phyloP scores from a whole-genome alignment of 768 basidiomycete species.

The Suillus cothurnatus region DNA sequence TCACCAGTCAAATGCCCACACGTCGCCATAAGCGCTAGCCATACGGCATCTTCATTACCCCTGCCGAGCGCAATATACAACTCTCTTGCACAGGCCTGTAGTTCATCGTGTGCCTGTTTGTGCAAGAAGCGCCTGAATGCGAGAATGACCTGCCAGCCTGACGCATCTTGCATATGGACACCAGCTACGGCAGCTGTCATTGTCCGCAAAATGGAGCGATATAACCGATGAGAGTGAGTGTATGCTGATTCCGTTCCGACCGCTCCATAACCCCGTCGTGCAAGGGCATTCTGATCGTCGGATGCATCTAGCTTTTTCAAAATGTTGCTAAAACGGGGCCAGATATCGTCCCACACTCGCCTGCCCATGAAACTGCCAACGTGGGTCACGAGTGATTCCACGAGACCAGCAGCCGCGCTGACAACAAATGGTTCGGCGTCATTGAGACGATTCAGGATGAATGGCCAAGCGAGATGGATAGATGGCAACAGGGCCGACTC shows the following conservation, averaged over 20 bases:
- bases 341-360: slow-evolving; percentile 88
- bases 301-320: slow-evolving; percentile 60
- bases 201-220: slow-evolving; percentile 74
- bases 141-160: slow-evolving; percentile 82
- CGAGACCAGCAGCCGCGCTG: slow-evolving; percentile 67
- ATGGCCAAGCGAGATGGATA: slow-evolving; percentile 93
- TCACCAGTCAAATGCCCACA: slow-evolving; percentile 41
- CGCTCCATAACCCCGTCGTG: slow-evolving; percentile 50
- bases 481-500: slow-evolving; percentile 80
- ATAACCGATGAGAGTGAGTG: slow-evolving; percentile 79
- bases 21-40: slow-evolving; percentile 72
- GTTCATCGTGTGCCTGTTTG: slow-evolving; percentile 64
- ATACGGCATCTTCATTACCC: slow-evolving; percentile 80
- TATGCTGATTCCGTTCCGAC: slow-evolving; percentile 73
- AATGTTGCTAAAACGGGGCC: slow-evolving; percentile 78
- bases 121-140: slow-evolving; percentile 79
- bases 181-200: slow-evolving; percentile 66
- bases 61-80: slow-evolving; percentile 63
- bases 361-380: slow-evolving; percentile 86
- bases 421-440: slow-evolving; percentile 82
- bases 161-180: slow-evolving; percentile 69
- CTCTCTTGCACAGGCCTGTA: slow-evolving; percentile 65
- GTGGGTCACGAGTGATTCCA: slow-evolving; percentile 70
- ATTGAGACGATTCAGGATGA: slow-evolving; percentile 78
- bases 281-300: slow-evolving; percentile 68